Base-by-base conservation (phyloP, 148 eudicot genomes). In the Rhododendron kiyosumense region DNA sequence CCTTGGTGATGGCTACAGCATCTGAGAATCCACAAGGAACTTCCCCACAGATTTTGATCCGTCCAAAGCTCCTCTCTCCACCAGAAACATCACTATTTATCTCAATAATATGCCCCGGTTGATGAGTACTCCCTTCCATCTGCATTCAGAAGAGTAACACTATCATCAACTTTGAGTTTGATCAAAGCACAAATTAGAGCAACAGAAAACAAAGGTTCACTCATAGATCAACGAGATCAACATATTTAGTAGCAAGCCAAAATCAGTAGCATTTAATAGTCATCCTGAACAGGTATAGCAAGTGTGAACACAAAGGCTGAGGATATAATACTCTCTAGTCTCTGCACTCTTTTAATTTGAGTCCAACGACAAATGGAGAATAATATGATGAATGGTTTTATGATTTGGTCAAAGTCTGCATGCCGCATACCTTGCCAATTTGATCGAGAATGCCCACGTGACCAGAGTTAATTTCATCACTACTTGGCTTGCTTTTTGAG, bases 1-100 rank as follows among this genome's bases (percentile, higher is more conserved):
- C 95, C 77, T 76, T 85, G 0, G 94, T 90, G 84, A 80, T 94
- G 26, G 93, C 86, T 78, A 87, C 89, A 14, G 90, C 88, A 86
- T 90, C 97, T 49, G 95, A 89, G 26, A 96, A 95, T 63, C 95
- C 96, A 89, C 99, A 96, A 26, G 95, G 89, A 49, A 87, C 92
- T 86, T 91, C 95, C 15, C 92, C 93, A 85, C 98, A 96, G 2
- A 88, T 85, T 87, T 93, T 95, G 61, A 69, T 85, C 59, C 87
- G 93, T 86, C 87, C 91, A 32, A 75, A 34, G 11, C 67, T 83
- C 69, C 82, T 88, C 85, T 88, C 91, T 74, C 67, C 87, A 65
- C n/a, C 79, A 65, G 77, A 81, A 46, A 74, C 22, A 32, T 92
- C 94, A 67, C 87, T 67, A 84, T 67, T 84, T 32, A 94, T 90